Evolutionary conservation across 2,329 filamentous ascomycete genomes (phyloP), one percentile per base, ranked within the genome.

Genomic region (Aureobasidium sp.): DNA sequence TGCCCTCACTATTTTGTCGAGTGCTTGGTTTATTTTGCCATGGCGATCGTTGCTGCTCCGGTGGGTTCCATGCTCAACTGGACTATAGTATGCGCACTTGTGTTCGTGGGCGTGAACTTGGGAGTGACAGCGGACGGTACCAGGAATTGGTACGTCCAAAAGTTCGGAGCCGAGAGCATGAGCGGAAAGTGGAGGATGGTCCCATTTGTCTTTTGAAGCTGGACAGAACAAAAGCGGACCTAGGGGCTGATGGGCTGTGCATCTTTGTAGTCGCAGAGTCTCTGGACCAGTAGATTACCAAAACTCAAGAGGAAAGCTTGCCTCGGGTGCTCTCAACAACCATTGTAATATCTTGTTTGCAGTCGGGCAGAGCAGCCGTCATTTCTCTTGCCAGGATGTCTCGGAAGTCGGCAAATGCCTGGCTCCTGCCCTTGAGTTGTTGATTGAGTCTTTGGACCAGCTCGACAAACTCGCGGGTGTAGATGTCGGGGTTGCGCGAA

Each of bases 1-100:
- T 94, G 87, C 61, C 90, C 93, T 16, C 93, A 98, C 70, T 98
- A 97, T 69, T 86, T 86, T 3, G 88, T 85, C 63, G 93, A 97
- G 71, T 90, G 88, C 64, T 66, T 86, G 35, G 81, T 96, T 55
- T 97, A 98, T 66, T 65, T 90, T 17, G 79, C 85, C n/a, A 71
- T 98, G 59, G 79, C 88, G 2, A 70, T 93, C 40, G 68, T 86
- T 34, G 83, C 84, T 25, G 89, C 90, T 1, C 90, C 90, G 0
- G 62, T 71, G 6, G 85, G 83, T 10, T 69, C 74, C 27, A 58
- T 79, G 53, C 66, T 88, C 55, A 96, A 95, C 68, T 79, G 73
- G 65, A 91, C 90, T 0, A 67, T 96, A 38, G 63, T 86, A 30
- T 80, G 80, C 53, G 88, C 81, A 5, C 63, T 87, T 35, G 61